phyloP scores from a whole-genome alignment of 495 filamentous ascomycete genomes.

The Saxophila tyrrhenica region DNA sequence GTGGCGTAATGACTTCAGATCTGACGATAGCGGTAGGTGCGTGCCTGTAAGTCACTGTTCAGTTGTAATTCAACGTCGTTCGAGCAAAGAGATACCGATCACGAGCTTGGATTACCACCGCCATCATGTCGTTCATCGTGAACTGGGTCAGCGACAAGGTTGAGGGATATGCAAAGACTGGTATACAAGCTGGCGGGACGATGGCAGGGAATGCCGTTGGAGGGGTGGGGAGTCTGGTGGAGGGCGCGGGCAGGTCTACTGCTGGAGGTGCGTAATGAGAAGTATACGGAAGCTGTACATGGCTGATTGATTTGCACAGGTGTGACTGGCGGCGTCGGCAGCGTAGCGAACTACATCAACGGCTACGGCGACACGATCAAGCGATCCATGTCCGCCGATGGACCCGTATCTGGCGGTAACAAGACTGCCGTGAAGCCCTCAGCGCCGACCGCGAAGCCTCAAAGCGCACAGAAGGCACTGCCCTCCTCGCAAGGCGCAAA shows the following conservation, averaged over 20 bases:
- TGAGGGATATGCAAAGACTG: constrained; percentile 12
- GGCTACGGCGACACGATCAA: constrained; percentile 17
- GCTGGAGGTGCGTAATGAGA: constrained; percentile 14
- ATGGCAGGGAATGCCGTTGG: constrained; percentile 17
- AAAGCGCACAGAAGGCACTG: constrained; percentile 2
- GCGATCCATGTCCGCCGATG: constrained; percentile 12
- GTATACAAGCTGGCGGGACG: constrained; percentile 16
- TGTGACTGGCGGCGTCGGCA: constrained; percentile 13
- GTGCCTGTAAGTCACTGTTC: no score
- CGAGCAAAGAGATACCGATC: no score
- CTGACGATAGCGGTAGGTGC: no score
- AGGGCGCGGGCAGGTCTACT: constrained; percentile 5
- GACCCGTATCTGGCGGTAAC: constrained; percentile 12
- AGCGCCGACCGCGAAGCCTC: background rate
- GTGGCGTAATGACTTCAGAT: no score
- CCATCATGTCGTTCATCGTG: constrained; percentile 10
- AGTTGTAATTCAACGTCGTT: no score
- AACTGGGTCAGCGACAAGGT: constrained; percentile 12
- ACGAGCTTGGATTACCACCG: background rate
- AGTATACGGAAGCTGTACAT: no score
- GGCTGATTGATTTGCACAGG: constrained; percentile 1
- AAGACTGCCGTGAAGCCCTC: constrained; percentile 14
- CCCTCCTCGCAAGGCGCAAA: background rate
- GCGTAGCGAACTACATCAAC: constrained; percentile 17
- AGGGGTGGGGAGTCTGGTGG: constrained; percentile 13